A percentile compares a stretch with the other conserved stretches of the same genome.
Conservation (phyloP, 2,329 filamentous ascomycete species). For the Diaporthe eres region DNA sequence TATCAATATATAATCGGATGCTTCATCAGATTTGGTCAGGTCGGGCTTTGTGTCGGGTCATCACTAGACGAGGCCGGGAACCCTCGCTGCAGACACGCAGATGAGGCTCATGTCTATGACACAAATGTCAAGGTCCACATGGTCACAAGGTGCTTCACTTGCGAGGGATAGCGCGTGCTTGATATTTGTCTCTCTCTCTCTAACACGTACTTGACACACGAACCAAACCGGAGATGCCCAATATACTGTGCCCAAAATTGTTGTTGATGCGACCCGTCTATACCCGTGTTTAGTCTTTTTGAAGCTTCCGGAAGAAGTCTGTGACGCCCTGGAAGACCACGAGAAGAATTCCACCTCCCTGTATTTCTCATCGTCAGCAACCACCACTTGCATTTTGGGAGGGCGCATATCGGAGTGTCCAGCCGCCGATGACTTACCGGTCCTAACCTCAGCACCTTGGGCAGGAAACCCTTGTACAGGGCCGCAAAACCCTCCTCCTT, state of each 20-base stretch:
- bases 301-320: slow-evolving; percentile 88
- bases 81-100: neutral
- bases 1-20: too few species aligned
- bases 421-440: slow-evolving; percentile 64
- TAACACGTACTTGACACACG: slow-evolving; percentile 4
- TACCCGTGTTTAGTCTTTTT: slow-evolving; percentile 44
- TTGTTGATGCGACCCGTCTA: slow-evolving; percentile 28
- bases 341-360: slow-evolving; percentile 76
- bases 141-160: neutral
- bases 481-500: slow-evolving; percentile 94
- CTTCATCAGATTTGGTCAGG: neutral
- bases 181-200: slow-evolving; percentile 32
- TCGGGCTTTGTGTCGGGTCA: neutral
- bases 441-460: slow-evolving; percentile 87
- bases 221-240: slow-evolving; percentile 1
- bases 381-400: neutral
- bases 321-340: slow-evolving; percentile 90
- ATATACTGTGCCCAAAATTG: neutral
- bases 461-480: slow-evolving; percentile 97
- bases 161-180: slow-evolving; percentile 17
- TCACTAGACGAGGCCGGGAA: neutral
- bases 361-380: slow-evolving; percentile 9
- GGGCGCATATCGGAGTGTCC: neutral
- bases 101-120: too few species aligned
- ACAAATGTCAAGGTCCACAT: neutral